Base-by-base conservation (phyloP, 176 grass and related monocot genomes). In the Triticum turgidum region DNA sequence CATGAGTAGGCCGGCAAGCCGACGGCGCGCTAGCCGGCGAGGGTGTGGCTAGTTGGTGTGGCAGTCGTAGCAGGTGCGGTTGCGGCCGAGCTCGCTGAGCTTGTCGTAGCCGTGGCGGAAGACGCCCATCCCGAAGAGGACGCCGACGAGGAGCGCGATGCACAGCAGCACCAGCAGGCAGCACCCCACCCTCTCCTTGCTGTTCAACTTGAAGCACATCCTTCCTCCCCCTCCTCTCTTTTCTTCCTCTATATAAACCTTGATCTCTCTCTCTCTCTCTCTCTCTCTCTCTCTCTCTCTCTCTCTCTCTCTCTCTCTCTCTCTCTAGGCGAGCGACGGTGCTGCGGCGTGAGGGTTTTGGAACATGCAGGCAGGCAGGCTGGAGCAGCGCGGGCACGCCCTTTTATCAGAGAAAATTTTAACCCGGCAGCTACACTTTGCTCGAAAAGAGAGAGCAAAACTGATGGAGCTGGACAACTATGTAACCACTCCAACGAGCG, bases 71-170 rank as follows among this genome's bases (percentile, higher is more conserved):
- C 86, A 91, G 82, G 76, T 88, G 89, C 65, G 86, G 86, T 91
- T 91, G 82, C 22, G 89, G 70, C 76, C 77, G 62, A 91, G 51
- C 3, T 87, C 86, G 24, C 0, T 77, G 77, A 91, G 1, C 41
- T 11, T 75, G 12, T 91, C 86, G 89, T 42, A 62, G 82, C 89
- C 86, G 64, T 91, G 85, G n/a, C 29, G 78, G 86, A 91, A 91
- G 82, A 91, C 86, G 86, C 89, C 86, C 86, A 91, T 82, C 38
- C 89, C 89, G 82, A 91, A 91, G 69, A 91, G 89, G 77, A 91
- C 89, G 86, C 89, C 89, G 63, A 91, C 0, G 77, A 91, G 22
- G 82, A 91, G 86, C 39, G 22, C 62, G 30, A 85, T 3, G 17
- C 80, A 5, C 77, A 91, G 71, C 22, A 88, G 11, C 77, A 85